A percentile compares a stretch with the other conserved stretches of the same genome.
phyloP scores from a whole-genome alignment of 192 early-diverging fungal genomes.

The Gryganskiella cystojenkinii region DNA sequence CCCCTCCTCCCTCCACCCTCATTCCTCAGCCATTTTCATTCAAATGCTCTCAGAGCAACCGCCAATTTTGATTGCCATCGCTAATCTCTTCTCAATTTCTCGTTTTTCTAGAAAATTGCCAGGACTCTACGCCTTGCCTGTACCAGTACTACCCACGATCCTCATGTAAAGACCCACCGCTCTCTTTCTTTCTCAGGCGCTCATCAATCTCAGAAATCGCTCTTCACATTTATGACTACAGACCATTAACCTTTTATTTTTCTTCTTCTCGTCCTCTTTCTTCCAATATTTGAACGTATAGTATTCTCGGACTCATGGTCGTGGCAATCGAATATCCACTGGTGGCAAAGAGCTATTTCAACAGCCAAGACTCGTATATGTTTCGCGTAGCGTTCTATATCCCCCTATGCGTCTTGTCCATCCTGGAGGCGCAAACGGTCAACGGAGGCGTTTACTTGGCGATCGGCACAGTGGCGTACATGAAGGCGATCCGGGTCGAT shows the following conservation, averaged over 20 bases:
- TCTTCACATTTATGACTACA: too few species aligned
- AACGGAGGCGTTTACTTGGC: slow-evolving; percentile 43
- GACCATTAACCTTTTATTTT: too few species aligned
- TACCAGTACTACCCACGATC: slow-evolving; percentile 32
- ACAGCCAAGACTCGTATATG: slow-evolving; percentile 23
- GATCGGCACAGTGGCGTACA: slow-evolving; percentile 34
- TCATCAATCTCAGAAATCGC: not conserved
- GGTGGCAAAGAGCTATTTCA: slow-evolving; percentile 24
- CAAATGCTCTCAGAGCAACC: not conserved
- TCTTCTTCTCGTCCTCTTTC: not conserved
- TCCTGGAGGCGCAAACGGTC: slow-evolving; percentile 38
- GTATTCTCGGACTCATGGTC: slow-evolving; percentile 26
- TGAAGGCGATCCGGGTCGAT: slow-evolving; percentile 39
- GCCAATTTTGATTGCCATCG: not conserved
- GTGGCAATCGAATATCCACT: slow-evolving; percentile 39
- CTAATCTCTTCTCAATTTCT: not conserved
- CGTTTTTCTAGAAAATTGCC: slow-evolving; percentile 24
- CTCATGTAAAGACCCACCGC: slow-evolving; percentile 23
- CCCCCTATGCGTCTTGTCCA: slow-evolving; percentile 23
- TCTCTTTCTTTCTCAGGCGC: slow-evolving; percentile 1
- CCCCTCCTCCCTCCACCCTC: too few species aligned
- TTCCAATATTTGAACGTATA: not conserved
- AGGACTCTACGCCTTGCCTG: slow-evolving; percentile 17
- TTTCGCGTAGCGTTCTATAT: slow-evolving; percentile 38
- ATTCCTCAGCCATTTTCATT: too few species aligned